A percentile compares a stretch with the other conserved stretches of the same genome.
Conservation (phyloP, 192 early-diverging fungal genomes). For the Phlyctochytrium planicorne region DNA sequence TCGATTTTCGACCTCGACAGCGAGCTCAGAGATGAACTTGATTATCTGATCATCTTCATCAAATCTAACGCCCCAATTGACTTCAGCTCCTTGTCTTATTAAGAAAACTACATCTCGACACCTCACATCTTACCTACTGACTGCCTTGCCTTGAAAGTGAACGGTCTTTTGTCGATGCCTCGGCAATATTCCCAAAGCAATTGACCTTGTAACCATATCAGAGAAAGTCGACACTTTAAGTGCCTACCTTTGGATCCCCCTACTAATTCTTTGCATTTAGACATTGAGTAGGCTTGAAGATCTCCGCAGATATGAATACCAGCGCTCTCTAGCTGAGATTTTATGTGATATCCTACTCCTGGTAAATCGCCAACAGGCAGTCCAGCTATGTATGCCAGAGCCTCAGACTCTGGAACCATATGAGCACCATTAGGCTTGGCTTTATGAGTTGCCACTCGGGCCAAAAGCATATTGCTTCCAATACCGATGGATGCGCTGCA, state of each 20-base stretch:
- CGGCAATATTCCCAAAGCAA: constrained; percentile 67
- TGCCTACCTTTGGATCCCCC: constrained; percentile 44
- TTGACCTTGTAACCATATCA: constrained; percentile 54
- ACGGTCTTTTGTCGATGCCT: constrained; percentile 71
- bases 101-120: neutral
- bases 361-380: constrained; percentile 47
- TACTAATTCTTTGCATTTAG: constrained; percentile 57
- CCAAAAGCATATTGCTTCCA: constrained; percentile 68
- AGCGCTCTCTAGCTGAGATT: constrained; percentile 38
- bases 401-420: neutral
- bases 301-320: constrained; percentile 40
- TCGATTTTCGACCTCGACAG: constrained; percentile 63
- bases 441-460: constrained; percentile 67
- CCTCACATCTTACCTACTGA: constrained; percentile 58
- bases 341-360: constrained; percentile 60
- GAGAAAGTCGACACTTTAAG: neutral
- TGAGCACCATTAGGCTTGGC: constrained; percentile 72
- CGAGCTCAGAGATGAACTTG: constrained; percentile 65
- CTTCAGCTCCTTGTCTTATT: constrained; percentile 56
- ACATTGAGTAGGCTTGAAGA: constrained; percentile 28
- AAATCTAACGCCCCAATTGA: constrained; percentile 89
- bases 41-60: constrained; percentile 66
- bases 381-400: constrained; percentile 13
- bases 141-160: constrained; percentile 69
- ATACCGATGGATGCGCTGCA: constrained; percentile 78